phyloP scores from a whole-genome alignment of 2,329 filamentous ascomycete genomes.

The Saccharata proteae region DNA sequence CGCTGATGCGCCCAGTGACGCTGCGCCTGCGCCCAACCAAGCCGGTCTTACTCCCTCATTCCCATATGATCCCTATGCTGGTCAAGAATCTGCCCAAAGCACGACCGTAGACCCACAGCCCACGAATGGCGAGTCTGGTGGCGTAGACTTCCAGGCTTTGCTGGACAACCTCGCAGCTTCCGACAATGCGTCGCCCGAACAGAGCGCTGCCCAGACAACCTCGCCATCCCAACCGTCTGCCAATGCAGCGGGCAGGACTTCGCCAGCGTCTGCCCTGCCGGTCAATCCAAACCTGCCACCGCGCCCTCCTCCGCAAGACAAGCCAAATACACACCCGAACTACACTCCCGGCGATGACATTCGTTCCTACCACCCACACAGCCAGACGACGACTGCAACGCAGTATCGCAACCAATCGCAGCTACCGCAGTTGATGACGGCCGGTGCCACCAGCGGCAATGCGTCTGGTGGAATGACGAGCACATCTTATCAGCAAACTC shows the following conservation, averaged over 20 bases:
- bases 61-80: conserved; percentile 20
- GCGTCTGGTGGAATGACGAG: conserved; percentile 3
- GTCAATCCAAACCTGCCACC: conserved; percentile 32
- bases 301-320: conserved; percentile 37
- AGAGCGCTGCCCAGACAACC: conserved; percentile 18
- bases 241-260: conserved; percentile 15
- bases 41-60: conserved; percentile 19
- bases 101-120: not conserved
- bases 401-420: conserved; percentile 18
- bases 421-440: conserved; percentile 16
- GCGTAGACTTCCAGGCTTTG: conserved; percentile 34
- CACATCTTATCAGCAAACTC: conserved; percentile 9
- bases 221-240: conserved; percentile 8
- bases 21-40: conserved; percentile 18
- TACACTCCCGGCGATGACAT: conserved; percentile 37
- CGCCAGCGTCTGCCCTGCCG: conserved; percentile 24
- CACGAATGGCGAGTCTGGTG: conserved; percentile 14
- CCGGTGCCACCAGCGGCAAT: conserved; percentile 10
- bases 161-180: conserved; percentile 28
- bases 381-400: conserved; percentile 20
- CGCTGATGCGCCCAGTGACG: conserved; percentile 23
- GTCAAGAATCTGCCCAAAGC: conserved; percentile 14
- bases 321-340: conserved; percentile 34
- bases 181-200: conserved; percentile 11
- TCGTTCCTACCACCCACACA: conserved; percentile 38